Percentiles rank a stretch among this genome's conserved stretches.
Conservation (phyloP, 1,284 basidiomycete genomes). For the Irpex sp. region DNA sequence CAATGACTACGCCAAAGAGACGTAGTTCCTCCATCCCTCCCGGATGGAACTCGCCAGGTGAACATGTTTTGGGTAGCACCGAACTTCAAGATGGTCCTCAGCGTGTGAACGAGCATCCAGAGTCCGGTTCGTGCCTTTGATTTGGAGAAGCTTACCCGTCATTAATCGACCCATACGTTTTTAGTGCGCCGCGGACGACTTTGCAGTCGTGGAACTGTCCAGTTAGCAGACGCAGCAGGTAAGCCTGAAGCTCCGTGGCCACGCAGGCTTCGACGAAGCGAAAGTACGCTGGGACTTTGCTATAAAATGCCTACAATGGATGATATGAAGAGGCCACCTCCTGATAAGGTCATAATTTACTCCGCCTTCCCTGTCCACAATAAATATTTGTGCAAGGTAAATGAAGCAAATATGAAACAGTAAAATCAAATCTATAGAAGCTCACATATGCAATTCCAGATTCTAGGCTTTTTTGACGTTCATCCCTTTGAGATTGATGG, state of each 20-base stretch:
- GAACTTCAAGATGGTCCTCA: no score
- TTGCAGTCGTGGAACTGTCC: background rate
- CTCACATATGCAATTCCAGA: background rate
- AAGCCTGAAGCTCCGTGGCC: background rate
- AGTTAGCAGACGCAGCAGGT: background rate
- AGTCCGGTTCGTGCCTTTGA: no score
- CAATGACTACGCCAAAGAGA: no score
- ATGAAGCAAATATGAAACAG: background rate
- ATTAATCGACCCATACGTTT: no score
- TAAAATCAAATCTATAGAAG: conserved; percentile 10
- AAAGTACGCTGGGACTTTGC: background rate
- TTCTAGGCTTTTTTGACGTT: background rate
- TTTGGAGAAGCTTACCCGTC: no score
- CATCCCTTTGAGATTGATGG: background rate
- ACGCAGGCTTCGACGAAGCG: background rate
- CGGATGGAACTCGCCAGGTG: no score
- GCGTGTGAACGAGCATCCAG: no score
- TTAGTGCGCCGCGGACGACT: no score
- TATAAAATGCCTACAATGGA: background rate
- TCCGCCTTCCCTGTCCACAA: conserved; percentile 16
- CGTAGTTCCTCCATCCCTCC: no score
- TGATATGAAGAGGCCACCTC: background rate
- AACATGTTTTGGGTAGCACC: no score
- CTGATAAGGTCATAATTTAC: conserved; percentile 20
- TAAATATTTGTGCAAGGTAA: background rate